Percentiles rank a stretch among this genome's conserved stretches.
These are phyloP conservation scores for Bonia amplexicaulis DNA, from an alignment of 176 grass and related monocot species.

Conservation along the genomic window DNA sequence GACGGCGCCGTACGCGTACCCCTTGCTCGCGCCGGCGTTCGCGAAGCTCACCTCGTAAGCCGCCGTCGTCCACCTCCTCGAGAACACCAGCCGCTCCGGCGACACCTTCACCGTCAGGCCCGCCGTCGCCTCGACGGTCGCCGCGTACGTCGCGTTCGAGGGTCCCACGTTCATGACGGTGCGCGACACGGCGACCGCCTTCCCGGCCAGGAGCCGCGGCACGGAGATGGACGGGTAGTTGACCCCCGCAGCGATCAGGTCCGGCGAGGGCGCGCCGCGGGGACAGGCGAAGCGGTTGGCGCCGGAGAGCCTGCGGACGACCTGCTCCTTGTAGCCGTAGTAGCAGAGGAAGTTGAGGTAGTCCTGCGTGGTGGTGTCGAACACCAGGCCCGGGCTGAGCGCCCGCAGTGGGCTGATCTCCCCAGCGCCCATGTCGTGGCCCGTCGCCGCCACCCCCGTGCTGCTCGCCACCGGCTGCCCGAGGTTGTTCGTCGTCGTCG, in stretches of 20 bases:
- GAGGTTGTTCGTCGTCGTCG: slow-evolving; percentile 65
- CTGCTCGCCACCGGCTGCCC: slow-evolving; percentile 56
- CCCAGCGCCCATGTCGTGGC: slow-evolving; percentile 83
- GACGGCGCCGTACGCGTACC: slow-evolving; percentile 56
- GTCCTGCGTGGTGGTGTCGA: slow-evolving; percentile 65
- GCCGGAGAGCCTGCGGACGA: slow-evolving; percentile 60
- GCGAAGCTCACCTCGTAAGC: slow-evolving; percentile 69
- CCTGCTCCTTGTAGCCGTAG: slow-evolving; percentile 81
- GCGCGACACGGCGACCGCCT: slow-evolving; percentile 38
- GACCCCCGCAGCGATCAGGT: slow-evolving; percentile 57
- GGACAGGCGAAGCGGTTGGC: slow-evolving; percentile 54
- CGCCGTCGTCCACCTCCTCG: slow-evolving; percentile 59
- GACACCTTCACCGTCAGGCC: slow-evolving; percentile 56
- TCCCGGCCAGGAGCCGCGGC: slow-evolving; percentile 44
- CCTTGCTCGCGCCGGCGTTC: slow-evolving; percentile 34
- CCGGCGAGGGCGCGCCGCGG: slow-evolving; percentile 37
- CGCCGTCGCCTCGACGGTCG: slow-evolving; percentile 38
- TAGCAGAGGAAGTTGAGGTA: slow-evolving; percentile 86
- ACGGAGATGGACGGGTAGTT: slow-evolving; percentile 97
- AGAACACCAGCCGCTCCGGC: slow-evolving; percentile 62
- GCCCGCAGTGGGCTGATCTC: slow-evolving; percentile 89
- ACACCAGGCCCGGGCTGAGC: slow-evolving; percentile 88
- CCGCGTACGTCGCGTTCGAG: slow-evolving; percentile 64
- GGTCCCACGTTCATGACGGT: slow-evolving; percentile 76
- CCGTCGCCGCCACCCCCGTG: slow-evolving; percentile 58